A percentile compares a stretch with the other conserved stretches of the same genome.
These are phyloP conservation scores for Monosporascus sp. DNA, from an alignment of 2,329 filamentous ascomycete species.

Conservation along the genomic window DNA sequence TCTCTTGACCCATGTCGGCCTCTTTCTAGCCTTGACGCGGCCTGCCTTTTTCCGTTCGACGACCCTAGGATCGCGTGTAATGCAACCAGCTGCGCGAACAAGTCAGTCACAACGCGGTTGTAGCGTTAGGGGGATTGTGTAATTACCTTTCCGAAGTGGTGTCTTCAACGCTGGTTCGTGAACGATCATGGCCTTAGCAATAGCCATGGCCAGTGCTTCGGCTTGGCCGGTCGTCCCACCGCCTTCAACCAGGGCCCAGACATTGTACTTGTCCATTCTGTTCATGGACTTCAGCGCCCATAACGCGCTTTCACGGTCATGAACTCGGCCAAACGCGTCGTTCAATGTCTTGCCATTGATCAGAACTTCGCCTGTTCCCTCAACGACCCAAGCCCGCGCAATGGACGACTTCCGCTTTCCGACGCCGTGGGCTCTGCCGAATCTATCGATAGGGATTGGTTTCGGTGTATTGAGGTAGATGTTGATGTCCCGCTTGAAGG, in stretches of 20 bases:
- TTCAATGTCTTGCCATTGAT: slow-evolving; percentile 85
- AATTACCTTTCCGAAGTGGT: slow-evolving; percentile 75
- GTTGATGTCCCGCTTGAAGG: slow-evolving; percentile 72
- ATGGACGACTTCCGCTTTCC: slow-evolving; percentile 84
- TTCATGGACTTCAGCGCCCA: slow-evolving; percentile 84
- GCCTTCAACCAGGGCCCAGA: slow-evolving; percentile 79
- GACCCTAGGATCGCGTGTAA: slow-evolving; percentile 83
- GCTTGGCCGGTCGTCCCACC: slow-evolving; percentile 94
- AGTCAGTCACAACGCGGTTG: slow-evolving; percentile 37
- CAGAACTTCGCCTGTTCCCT: slow-evolving; percentile 84
- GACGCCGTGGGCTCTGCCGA: slow-evolving; percentile 72
- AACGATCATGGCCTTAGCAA: slow-evolving; percentile 80
- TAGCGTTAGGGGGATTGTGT: slow-evolving; percentile 2
- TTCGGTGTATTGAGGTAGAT: slow-evolving; percentile 59
- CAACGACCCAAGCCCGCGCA: slow-evolving; percentile 81
- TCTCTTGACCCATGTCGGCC: slow-evolving; percentile 94
- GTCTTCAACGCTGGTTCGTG: slow-evolving; percentile 93
- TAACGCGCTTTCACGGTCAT: slow-evolving; percentile 89
- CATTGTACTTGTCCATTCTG: slow-evolving; percentile 91
- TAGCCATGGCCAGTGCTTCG: slow-evolving; percentile 84
- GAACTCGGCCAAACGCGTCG: slow-evolving; percentile 77
- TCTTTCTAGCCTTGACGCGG: slow-evolving; percentile 94
- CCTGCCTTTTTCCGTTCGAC: slow-evolving; percentile 99
- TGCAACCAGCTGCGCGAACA: slow-evolving; percentile 67
- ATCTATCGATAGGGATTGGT: slow-evolving; percentile 64